phyloP scores from a whole-genome alignment of 331 rosid genomes.

The Malus hybrid region DNA sequence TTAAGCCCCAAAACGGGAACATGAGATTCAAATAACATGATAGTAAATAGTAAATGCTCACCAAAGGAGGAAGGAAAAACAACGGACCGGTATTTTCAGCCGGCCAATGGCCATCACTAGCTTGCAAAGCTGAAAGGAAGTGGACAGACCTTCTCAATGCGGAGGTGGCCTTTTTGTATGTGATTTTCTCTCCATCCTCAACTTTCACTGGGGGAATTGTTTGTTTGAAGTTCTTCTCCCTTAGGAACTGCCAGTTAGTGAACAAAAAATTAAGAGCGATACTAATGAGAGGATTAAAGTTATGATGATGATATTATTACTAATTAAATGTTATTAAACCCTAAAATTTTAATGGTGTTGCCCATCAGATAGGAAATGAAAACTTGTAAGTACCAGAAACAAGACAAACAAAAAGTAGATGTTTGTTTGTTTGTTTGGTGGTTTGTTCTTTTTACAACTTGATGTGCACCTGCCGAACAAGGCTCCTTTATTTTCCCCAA shows the following conservation, averaged over 20 bases:
- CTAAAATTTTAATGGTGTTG: too few species aligned
- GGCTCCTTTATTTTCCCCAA: too few species aligned
- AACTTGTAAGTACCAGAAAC: neutral
- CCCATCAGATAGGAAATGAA: too few species aligned
- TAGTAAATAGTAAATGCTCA: constrained; percentile 2
- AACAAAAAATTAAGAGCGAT: neutral
- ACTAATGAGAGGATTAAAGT: neutral
- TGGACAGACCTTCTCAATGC: constrained; percentile 34
- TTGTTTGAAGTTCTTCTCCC: constrained; percentile 49
- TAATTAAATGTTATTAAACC: too few species aligned
- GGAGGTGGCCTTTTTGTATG: constrained; percentile 14
- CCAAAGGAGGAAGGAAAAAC: constrained; percentile 64
- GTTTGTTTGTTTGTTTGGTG: too few species aligned
- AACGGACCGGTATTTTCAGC: constrained; percentile 62
- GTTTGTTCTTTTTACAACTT: too few species aligned
- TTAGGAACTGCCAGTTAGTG: constrained; percentile 26
- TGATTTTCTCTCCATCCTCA: constrained; percentile 38
- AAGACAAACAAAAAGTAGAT: neutral
- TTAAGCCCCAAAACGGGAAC: neutral
- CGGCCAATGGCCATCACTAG: constrained; percentile 74
- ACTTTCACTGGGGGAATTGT: constrained; percentile 1
- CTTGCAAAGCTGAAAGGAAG: constrained; percentile 52
- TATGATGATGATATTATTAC: too few species aligned
- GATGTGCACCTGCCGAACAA: too few species aligned
- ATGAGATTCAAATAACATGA: neutral